Conservation (phyloP, 805 yeast species). For the Dipodascopsis uninucleata region DNA sequence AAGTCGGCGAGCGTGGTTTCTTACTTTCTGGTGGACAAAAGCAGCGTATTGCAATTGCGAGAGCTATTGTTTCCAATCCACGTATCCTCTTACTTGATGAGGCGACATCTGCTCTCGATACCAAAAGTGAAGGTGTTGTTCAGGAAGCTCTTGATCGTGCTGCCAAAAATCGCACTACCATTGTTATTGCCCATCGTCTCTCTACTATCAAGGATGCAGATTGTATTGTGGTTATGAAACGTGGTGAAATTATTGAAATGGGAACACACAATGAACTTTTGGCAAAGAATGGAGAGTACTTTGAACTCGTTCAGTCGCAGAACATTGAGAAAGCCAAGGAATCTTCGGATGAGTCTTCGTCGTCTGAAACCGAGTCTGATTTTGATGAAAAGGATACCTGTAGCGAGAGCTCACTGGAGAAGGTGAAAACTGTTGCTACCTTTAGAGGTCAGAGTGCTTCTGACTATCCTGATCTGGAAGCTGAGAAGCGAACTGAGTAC, state of each 20-base stretch:
- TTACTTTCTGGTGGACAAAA: slow-evolving; percentile 65
- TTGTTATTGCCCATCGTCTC: slow-evolving; percentile 49
- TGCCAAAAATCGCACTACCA: slow-evolving; percentile 39
- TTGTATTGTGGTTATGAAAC: slow-evolving; percentile 42
- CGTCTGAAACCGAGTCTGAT: slow-evolving; percentile 13
- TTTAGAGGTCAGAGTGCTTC: slow-evolving; percentile 8
- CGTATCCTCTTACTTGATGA: slow-evolving; percentile 55
- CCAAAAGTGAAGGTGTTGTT: slow-evolving; percentile 56
- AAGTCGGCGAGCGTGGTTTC: slow-evolving; percentile 52
- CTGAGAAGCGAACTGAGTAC: slow-evolving; percentile 5
- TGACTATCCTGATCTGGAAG: slow-evolving; percentile 5
- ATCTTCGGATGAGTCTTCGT: neutral
- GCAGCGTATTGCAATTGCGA: slow-evolving; percentile 58
- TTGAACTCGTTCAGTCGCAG: slow-evolving; percentile 30
- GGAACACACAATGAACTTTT: slow-evolving; percentile 35
- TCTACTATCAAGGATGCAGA: slow-evolving; percentile 49
- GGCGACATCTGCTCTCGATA: slow-evolving; percentile 62
- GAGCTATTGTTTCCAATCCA: slow-evolving; percentile 55
- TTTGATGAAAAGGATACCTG: slow-evolving; percentile 7
- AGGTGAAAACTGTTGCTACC: slow-evolving; percentile 16
- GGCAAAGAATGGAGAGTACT: slow-evolving; percentile 24
- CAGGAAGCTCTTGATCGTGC: slow-evolving; percentile 44
- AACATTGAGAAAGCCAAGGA: slow-evolving; percentile 10
- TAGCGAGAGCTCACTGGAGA: slow-evolving; percentile 11
- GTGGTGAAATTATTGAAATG: slow-evolving; percentile 42